These are phyloP conservation scores for Trichoderma asperelloides DNA, from an alignment of 495 filamentous ascomycete species.

Conservation along the genomic window DNA sequence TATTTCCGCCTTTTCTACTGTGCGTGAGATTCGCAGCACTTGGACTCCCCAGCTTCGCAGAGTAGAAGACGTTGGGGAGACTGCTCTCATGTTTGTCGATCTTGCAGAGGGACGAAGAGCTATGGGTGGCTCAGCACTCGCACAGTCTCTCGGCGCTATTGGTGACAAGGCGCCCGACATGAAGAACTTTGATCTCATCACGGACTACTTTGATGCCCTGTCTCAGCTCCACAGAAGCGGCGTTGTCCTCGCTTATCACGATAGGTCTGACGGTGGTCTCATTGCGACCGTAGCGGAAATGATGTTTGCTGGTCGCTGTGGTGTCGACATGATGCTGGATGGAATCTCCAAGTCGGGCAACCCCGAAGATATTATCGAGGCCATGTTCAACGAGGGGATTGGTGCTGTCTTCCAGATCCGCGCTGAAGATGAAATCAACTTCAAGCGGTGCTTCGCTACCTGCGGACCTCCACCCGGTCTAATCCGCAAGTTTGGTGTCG, in stretches of 20 bases:
- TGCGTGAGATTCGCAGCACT: slow-evolving; percentile 68
- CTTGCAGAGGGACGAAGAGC: slow-evolving; percentile 68
- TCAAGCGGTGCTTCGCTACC: slow-evolving; percentile 85
- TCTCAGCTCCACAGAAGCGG: slow-evolving; percentile 76
- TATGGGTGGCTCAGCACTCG: slow-evolving; percentile 84
- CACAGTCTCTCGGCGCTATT: slow-evolving; percentile 83
- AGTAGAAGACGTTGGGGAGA: slow-evolving; percentile 80
- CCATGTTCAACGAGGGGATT: slow-evolving; percentile 94
- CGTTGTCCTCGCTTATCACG: slow-evolving; percentile 90
- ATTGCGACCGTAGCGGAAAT: slow-evolving; percentile 90
- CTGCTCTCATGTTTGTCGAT: slow-evolving; percentile 84
- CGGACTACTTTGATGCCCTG: slow-evolving; percentile 87
- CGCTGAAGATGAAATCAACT: slow-evolving; percentile 70
- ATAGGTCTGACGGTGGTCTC: slow-evolving; percentile 86
- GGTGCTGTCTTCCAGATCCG: slow-evolving; percentile 94
- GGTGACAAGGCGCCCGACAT: slow-evolving; percentile 81
- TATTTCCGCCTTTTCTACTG: slow-evolving; percentile 80
- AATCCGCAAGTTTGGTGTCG: slow-evolving; percentile 72
- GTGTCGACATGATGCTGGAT: slow-evolving; percentile 77
- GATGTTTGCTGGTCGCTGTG: slow-evolving; percentile 96
- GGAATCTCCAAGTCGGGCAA: slow-evolving; percentile 48
- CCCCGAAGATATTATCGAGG: slow-evolving; percentile 55
- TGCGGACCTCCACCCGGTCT: slow-evolving; percentile 76
- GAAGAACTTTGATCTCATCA: slow-evolving; percentile 68
- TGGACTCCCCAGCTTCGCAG: slow-evolving; percentile 89